Evolutionary conservation across 257 asterid species (phyloP), one percentile per base, ranked within the genome.

Genomic region (Leonotis leonurus): DNA sequence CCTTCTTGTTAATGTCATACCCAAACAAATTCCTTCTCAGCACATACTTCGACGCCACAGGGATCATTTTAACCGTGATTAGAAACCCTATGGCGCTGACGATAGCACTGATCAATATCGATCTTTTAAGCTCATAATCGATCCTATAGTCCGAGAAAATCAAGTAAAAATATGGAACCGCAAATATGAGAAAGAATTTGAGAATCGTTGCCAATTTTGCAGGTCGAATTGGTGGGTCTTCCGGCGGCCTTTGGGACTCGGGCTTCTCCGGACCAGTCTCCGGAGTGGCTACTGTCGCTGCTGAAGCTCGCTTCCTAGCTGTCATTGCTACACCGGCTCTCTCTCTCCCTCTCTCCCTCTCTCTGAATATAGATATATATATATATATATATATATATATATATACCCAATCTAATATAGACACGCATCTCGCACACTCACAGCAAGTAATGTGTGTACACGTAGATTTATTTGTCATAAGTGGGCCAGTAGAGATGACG

Each of bases 1-100:
- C 98, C 71, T 75, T 91, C 85, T 91, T 91, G 68, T 91, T 91
- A 62, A 91, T 86, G 67, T 88, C 98, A 56, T 73, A 83, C 27
- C 98, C 97, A 75, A 83, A 88, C 18, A 91, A 81, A 80, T 85
- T 86, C 79, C 90, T 80, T 48, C 95, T 73, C 75, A 72, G 55
- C 4, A 88, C 95, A 48, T 83, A 83, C 73, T 79, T 91, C 0
- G 95, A 76, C 8, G 96, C 95, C 61, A 91, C 95, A 0, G 98
- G 98, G 62, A 91, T 88, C 85, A 91, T 32, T 43, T 62, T 75
- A 16, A 82, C 70, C 37, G 96, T 82, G 2, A 80, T 43, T 5
- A 73, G 56, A 52, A 85, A 91, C 43, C 96, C 98, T 21, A 85
- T 0, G 41, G 73, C 24, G 77, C 98, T 88, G 39, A 83, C 73